A percentile compares a stretch with the other conserved stretches of the same genome.
Conservation (phyloP, 1,139 yeast species). For the Wickerhamomyces sp. region DNA sequence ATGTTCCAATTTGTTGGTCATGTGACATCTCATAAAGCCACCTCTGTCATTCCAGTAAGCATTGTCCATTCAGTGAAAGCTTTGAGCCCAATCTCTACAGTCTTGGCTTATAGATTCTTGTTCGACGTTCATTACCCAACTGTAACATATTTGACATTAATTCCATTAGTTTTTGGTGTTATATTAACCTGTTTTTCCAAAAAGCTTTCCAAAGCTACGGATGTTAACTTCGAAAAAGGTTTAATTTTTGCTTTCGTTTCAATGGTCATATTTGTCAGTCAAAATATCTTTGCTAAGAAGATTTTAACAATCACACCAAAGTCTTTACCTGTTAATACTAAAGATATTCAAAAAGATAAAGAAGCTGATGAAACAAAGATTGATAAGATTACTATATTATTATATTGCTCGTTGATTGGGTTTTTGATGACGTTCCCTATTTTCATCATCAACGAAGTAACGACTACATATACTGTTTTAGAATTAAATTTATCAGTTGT, state of each 20-base stretch:
- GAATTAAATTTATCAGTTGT: constrained; percentile 34
- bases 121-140: constrained; percentile 52
- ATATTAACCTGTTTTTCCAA: constrained; percentile 64
- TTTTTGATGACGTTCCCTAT: constrained; percentile 74
- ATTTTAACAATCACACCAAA: constrained; percentile 53
- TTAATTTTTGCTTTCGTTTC: constrained; percentile 72
- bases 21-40: constrained; percentile 83
- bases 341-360: constrained; percentile 10
- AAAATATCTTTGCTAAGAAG: constrained; percentile 86
- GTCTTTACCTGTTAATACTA: constrained; percentile 19
- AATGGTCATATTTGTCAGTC: constrained; percentile 83
- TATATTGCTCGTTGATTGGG: constrained; percentile 82
- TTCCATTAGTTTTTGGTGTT: constrained; percentile 79
- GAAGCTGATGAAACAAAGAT: constrained; percentile 32
- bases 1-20: constrained; percentile 89
- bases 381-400: constrained; percentile 79
- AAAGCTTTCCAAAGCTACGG: constrained; percentile 27
- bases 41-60: constrained; percentile 83
- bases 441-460: constrained; percentile 62
- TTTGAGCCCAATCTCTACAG: constrained; percentile 82
- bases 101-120: constrained; percentile 64
- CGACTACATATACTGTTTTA: constrained; percentile 31
- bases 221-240: constrained; percentile 51
- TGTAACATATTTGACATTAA: constrained; percentile 71
- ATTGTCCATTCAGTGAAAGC: constrained; percentile 91